phyloP scores from a whole-genome alignment of 2,329 filamentous ascomycete genomes.

The Xylaria polymorpha region DNA sequence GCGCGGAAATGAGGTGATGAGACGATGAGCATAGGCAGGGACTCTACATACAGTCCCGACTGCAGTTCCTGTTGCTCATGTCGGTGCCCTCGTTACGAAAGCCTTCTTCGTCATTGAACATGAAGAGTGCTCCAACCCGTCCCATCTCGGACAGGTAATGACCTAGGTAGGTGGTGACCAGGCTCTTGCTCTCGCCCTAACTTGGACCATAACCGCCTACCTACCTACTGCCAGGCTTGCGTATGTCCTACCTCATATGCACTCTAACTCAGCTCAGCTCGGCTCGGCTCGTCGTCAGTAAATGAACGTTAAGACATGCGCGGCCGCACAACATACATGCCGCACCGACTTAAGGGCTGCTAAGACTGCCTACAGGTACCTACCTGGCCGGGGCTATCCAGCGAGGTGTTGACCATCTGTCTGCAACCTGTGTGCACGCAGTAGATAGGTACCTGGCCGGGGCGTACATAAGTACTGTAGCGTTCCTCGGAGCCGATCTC shows the following conservation, averaged over 20 bases:
- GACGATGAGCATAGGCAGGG: background rate
- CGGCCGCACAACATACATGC: slow-evolving; percentile 1
- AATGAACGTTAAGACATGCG: background rate
- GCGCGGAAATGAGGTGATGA: slow-evolving; percentile 54
- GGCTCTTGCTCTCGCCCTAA: background rate
- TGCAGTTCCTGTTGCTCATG: background rate
- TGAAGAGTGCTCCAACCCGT: background rate
- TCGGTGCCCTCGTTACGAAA: slow-evolving; percentile 9
- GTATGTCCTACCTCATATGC: slow-evolving; percentile 5
- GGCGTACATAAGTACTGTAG: too few relatives aligned
- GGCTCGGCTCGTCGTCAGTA: slow-evolving; percentile 17
- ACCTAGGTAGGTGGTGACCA: background rate
- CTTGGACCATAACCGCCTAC: background rate
- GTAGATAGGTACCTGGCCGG: too few relatives aligned
- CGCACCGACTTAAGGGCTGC: slow-evolving; percentile 2
- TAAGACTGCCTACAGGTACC: background rate
- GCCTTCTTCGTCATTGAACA: slow-evolving; percentile 31
- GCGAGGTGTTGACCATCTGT: background rate
- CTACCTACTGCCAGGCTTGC: slow-evolving; percentile 19
- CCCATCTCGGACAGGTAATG: background rate
- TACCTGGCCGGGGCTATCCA: background rate
- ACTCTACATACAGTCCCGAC: slow-evolving; percentile 7
- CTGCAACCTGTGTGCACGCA: background rate
- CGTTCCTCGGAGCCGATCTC: background rate
- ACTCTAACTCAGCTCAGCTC: slow-evolving; percentile 1